Evolutionary conservation across 768 basidiomycete species (phyloP).

Genomic region (Mrakia hoshinonis): DNA sequence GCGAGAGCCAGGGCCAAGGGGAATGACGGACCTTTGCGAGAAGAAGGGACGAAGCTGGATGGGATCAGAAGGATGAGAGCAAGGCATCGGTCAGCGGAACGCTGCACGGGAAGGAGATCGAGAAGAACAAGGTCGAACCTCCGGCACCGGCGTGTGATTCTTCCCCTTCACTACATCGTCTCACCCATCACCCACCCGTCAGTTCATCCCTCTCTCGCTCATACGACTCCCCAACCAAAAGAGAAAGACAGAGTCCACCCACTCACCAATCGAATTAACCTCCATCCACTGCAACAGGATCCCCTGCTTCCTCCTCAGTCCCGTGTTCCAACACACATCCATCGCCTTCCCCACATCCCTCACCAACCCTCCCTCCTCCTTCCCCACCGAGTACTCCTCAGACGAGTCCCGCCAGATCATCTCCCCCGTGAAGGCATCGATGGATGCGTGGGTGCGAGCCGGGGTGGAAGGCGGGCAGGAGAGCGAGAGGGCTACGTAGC

Average conservation of each 20-base stretch:
- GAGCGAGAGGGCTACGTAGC: background rate
- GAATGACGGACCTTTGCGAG: background rate
- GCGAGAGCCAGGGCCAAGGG: too few species aligned
- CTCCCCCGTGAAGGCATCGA: background rate
- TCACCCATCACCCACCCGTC: too few species aligned
- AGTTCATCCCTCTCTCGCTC: too few species aligned
- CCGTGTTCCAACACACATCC: background rate
- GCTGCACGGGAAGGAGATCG: too few species aligned
- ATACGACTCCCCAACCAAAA: too few species aligned
- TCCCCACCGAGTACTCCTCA: background rate
- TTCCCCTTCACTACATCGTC: too few species aligned
- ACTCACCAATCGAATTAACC: background rate
- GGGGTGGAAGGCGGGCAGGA: background rate
- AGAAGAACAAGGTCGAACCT: background rate
- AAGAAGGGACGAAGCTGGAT: background rate
- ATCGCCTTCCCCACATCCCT: background rate
- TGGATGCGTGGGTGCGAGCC: background rate
- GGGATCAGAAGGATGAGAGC: background rate
- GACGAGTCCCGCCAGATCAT: background rate
- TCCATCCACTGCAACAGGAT: background rate
- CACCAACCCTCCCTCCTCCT: background rate
- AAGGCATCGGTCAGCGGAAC: background rate
- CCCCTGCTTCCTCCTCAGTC: background rate
- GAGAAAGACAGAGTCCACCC: too few species aligned
- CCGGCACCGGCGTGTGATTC: background rate